These are phyloP conservation scores for Mercurialis annua DNA, from an alignment of 345 rosid species.

Conservation along the genomic window DNA sequence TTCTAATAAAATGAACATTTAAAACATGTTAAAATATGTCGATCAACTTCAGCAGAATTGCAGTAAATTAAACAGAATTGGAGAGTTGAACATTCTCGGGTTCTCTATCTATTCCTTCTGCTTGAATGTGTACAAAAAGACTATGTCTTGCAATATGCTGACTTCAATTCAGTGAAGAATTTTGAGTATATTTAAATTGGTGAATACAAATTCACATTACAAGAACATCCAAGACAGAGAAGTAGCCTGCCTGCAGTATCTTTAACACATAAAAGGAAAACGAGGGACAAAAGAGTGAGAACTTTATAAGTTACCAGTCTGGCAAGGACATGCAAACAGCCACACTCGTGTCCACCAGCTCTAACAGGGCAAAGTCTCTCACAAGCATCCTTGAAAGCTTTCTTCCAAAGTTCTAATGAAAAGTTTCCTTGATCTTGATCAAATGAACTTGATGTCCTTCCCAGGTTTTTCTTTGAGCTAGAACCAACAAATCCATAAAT, in stretches of 20 bases:
- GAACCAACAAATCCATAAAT: slow-evolving; percentile 35
- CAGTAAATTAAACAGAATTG: neutral
- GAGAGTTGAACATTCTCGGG: neutral
- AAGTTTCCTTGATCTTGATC: slow-evolving; percentile 62
- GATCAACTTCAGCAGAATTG: neutral
- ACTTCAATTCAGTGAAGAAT: neutral
- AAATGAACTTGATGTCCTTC: slow-evolving; percentile 36
- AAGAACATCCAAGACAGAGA: neutral
- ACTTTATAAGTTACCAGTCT: slow-evolving; percentile 53
- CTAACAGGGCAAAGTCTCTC: slow-evolving; percentile 93
- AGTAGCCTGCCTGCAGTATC: neutral
- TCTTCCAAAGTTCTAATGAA: slow-evolving; percentile 81
- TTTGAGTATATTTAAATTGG: too few species aligned
- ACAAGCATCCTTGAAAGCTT: slow-evolving; percentile 84
- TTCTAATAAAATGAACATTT: neutral
- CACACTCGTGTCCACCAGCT: slow-evolving; percentile 89
- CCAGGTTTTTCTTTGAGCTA: slow-evolving; percentile 43
- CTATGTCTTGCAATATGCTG: neutral
- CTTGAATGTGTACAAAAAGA: neutral
- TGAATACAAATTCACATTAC: neutral
- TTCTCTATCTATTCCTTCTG: neutral
- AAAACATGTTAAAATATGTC: neutral
- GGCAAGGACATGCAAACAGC: slow-evolving; percentile 65
- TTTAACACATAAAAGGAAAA: neutral
- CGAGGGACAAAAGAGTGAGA: neutral